Evolutionary conservation across 768 basidiomycete genomes (phyloP).

Genomic region (Amanita subjunquillea): DNA sequence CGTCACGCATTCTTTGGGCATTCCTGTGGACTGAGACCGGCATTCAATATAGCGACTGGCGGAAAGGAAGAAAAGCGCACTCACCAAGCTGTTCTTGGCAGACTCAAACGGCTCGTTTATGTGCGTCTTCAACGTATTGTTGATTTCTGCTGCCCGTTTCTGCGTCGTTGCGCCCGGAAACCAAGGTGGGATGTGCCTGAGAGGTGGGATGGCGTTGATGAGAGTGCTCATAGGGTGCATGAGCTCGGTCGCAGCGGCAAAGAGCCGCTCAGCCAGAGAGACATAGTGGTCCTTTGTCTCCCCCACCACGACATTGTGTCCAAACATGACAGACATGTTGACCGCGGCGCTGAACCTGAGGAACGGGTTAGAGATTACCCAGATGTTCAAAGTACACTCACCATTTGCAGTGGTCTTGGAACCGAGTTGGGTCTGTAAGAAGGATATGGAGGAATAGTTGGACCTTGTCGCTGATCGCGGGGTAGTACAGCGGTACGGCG

Average conservation of each 20-base stretch:
- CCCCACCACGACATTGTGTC: background rate
- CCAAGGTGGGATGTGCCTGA: conserved; percentile 3
- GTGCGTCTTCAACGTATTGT: background rate
- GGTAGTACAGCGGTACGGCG: background rate
- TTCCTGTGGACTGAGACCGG: background rate
- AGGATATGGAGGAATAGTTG: background rate
- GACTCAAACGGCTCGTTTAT: background rate
- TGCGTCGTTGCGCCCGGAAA: background rate
- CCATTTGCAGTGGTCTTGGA: background rate
- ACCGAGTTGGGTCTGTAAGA: background rate
- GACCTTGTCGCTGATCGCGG: background rate
- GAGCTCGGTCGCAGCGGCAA: background rate
- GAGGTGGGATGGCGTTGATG: background rate
- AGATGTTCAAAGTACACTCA: background rate
- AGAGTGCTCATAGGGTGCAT: background rate
- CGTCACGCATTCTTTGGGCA: background rate
- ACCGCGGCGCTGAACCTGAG: background rate
- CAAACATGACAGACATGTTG: background rate
- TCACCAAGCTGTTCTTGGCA: background rate
- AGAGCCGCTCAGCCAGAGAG: background rate
- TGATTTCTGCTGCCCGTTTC: background rate
- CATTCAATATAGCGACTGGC: no score
- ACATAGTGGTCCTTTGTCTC: background rate
- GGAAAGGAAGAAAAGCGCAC: no score
- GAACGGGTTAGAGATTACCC: background rate